Conservation (phyloP, 2,329 filamentous ascomycete genomes). For the Plectosphaerella cucumerina region DNA sequence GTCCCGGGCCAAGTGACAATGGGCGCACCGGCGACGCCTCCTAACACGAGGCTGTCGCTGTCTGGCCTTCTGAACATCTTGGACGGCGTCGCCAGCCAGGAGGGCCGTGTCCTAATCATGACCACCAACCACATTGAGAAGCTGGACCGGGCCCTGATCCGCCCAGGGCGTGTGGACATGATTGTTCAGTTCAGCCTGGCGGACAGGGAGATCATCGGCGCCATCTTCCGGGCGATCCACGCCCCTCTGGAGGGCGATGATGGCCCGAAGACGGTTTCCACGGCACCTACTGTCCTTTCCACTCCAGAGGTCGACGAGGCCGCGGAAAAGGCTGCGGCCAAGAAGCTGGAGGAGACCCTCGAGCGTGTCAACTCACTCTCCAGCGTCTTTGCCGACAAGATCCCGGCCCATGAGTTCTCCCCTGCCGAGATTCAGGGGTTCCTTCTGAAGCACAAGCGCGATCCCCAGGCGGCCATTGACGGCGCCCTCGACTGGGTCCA, state of each 20-base stretch:
- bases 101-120: constrained; percentile 61
- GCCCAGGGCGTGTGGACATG: constrained; percentile 59
- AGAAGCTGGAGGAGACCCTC: constrained; percentile 27
- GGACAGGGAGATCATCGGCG: constrained; percentile 44
- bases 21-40: constrained; percentile 20
- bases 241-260: constrained; percentile 47
- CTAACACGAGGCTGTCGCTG: constrained; percentile 52
- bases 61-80: constrained; percentile 78
- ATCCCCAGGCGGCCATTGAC: constrained; percentile 43
- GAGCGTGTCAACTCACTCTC: constrained; percentile 43
- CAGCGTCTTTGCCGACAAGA: constrained; percentile 39
- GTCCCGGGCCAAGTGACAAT: constrained; percentile 26
- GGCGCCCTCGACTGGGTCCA: constrained; percentile 44
- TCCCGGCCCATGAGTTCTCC: constrained; percentile 54
- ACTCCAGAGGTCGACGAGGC: constrained; percentile 12
- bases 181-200: constrained; percentile 52
- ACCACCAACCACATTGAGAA: constrained; percentile 62
- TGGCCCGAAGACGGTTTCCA: constrained; percentile 14
- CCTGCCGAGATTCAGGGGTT: constrained; percentile 59
- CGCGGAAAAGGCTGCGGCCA: constrained; percentile 24
- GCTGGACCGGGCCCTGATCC: constrained; percentile 58
- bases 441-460: constrained; percentile 51
- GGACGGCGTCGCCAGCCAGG: constrained; percentile 65
- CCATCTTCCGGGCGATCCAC: constrained; percentile 57
- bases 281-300: not conserved